Base-by-base conservation (phyloP, 2,329 filamentous ascomycete species). In the Fusarium sp. region DNA sequence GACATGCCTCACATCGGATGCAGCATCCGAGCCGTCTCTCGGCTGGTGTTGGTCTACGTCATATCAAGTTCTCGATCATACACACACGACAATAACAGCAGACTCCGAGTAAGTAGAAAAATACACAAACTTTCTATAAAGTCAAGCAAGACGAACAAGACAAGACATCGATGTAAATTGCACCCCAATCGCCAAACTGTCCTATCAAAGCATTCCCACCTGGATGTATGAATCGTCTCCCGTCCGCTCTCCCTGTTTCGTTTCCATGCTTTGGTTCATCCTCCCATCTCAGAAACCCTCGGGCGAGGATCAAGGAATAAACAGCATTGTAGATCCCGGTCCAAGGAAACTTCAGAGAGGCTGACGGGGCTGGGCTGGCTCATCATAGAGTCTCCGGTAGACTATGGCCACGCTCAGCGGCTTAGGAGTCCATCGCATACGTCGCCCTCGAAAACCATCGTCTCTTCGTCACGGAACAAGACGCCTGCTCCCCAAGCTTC, bases 131-230 rank as follows among this genome's bases (percentile, higher is more conserved):
- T 63, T 72, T 69, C 72, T 71, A 67, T 75, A 69, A 52, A 72
- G 63, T 64, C 43, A 50, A 30, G 22, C 69, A 69, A 67, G 62
- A 67, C 66, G 71, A 72, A 68, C 68, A 73, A 78, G 70, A 73
- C 66, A 75, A 78, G 73, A 80, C 78, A 80, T 79, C 79, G 76
- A 82, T 81, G 82, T 83, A 79, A 84, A 85, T 84, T 85, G 81
- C 85, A 87, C 85, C 85, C 85, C 85, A 83, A 84, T 87, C 85
- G 86, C 86, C 85, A 85, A 85, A 85, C 80, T 81, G 83, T 85
- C 85, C 84, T 86, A 86, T 86, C 82, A 79, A 86, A 84, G 80
- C 77, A 82, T 80, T 80, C 80, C 80, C 79, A 78, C 79, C 79
- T 80, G 80, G 77, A 81, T 82, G 78, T 81, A 81, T 81, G 76